Evolutionary conservation across 2,329 filamentous ascomycete species (phyloP).

Genomic region (Paecilomyces fulvus): DNA sequence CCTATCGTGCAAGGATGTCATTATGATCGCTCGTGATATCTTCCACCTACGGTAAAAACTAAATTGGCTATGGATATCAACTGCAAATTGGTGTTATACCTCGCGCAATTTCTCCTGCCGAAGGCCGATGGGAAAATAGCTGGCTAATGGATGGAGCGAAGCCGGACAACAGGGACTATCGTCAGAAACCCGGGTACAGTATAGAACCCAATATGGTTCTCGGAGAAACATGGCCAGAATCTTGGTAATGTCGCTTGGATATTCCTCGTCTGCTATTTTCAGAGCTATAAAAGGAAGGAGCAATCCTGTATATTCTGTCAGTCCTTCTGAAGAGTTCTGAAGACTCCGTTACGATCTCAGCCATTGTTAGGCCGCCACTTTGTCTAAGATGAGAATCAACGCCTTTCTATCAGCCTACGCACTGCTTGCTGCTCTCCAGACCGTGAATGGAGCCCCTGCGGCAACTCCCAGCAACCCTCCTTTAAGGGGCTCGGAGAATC

Average conservation of each 20-base stretch:
- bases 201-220: neutral
- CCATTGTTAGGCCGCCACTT: neutral
- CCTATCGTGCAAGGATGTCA: neutral
- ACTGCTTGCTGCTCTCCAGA: neutral
- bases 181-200: neutral
- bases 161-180: neutral
- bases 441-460: constrained; percentile 15
- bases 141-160: no score
- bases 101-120: neutral
- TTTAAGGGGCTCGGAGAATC: constrained; percentile 18
- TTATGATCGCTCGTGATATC: neutral
- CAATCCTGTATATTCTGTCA: neutral
- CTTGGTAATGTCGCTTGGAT: neutral
- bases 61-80: no score
- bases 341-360: neutral
- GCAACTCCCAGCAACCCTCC: constrained; percentile 15
- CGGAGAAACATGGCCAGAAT: neutral
- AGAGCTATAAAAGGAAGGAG: neutral
- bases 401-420: neutral
- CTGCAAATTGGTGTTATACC: neutral
- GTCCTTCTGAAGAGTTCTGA: neutral
- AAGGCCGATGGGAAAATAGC: neutral
- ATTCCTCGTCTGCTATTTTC: neutral
- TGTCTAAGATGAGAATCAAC: constrained; percentile 1
- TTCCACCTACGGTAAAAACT: neutral